A percentile compares a stretch with the other conserved stretches of the same genome.
Evolutionary conservation across 1,139 yeast genomes (phyloP).

Genomic region (Diutina neorugosa): DNA sequence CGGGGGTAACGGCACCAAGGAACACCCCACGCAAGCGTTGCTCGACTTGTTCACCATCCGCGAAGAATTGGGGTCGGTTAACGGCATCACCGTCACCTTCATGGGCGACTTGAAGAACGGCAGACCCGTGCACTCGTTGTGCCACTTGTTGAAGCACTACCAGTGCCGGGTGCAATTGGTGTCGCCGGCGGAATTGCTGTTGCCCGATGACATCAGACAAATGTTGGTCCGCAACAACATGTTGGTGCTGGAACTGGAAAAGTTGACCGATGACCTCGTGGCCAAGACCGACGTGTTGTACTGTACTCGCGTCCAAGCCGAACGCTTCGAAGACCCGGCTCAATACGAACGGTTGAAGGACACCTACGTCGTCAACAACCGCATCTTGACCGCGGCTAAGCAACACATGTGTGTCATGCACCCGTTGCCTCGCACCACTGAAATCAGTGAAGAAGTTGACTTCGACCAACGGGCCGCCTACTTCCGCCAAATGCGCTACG

Average conservation of each 20-base stretch:
- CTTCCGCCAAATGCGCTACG: slow-evolving; percentile 98
- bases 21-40: slow-evolving; percentile 98
- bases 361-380: slow-evolving; percentile 85
- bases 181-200: slow-evolving; percentile 74
- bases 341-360: slow-evolving; percentile 87
- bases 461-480: slow-evolving; percentile 98
- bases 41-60: slow-evolving; percentile 95
- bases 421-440: slow-evolving; percentile 95
- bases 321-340: slow-evolving; percentile 67
- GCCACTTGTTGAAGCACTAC: slow-evolving; percentile 81
- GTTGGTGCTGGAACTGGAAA: slow-evolving; percentile 62
- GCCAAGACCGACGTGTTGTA: slow-evolving; percentile 88
- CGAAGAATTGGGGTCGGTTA: slow-evolving; percentile 97
- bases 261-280: slow-evolving; percentile 71
- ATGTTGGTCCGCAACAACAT: slow-evolving; percentile 56
- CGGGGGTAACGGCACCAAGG: slow-evolving; percentile 96
- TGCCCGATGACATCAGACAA: slow-evolving; percentile 63
- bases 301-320: slow-evolving; percentile 97
- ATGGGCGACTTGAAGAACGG: slow-evolving; percentile 99
- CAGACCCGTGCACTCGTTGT: slow-evolving; percentile 95
- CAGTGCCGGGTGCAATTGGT: slow-evolving; percentile 90
- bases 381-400: slow-evolving; percentile 82
- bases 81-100: slow-evolving; percentile 94
- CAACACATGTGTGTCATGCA: slow-evolving; percentile 99
- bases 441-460: slow-evolving; percentile 96